Evolutionary conservation across 139 green algal genomes (phyloP).

Genomic region (Ulvella scutata): DNA sequence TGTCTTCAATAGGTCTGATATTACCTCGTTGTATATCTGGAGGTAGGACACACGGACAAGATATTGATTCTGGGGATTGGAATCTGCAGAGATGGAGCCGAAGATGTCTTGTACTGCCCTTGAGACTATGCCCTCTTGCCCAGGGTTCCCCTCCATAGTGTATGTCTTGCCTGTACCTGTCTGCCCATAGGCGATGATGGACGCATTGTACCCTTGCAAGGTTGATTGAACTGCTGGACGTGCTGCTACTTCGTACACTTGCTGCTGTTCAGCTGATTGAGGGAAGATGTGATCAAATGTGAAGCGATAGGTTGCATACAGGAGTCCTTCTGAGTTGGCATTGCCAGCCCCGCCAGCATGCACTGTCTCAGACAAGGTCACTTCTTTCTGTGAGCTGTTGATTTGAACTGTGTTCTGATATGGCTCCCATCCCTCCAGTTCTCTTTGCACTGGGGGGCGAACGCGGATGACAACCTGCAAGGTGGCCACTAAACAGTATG

Average conservation of each 20-base stretch:
- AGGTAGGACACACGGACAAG: conserved; percentile 87
- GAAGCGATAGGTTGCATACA: conserved; percentile 55
- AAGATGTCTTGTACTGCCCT: conserved; percentile 91
- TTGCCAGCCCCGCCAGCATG: conserved; percentile 4
- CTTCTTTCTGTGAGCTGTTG: conserved; percentile 24
- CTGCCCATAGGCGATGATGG: conserved; percentile 84
- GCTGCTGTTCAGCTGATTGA: conserved; percentile 48
- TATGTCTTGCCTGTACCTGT: conserved; percentile 80
- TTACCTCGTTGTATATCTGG: conserved; percentile 97
- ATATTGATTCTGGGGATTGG: conserved; percentile 65
- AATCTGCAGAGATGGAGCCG: conserved; percentile 68
- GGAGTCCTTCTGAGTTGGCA: conserved; percentile 8
- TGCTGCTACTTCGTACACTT: conserved; percentile 65
- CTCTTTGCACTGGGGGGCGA: conserved; percentile 57
- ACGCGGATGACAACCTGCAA: conserved; percentile 74
- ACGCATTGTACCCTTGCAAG: conserved; percentile 80
- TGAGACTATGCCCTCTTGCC: conserved; percentile 72
- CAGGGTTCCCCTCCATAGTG: conserved; percentile 70
- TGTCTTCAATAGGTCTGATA: conserved; percentile 89
- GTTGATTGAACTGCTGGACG: conserved; percentile 59
- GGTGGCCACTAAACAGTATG: not conserved
- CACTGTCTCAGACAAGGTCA: conserved; percentile 73
- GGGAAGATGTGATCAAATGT: conserved; percentile 86
- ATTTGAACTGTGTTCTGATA: conserved; percentile 54
- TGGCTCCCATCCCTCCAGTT: conserved; percentile 28